Base-by-base conservation (phyloP, 257 asterid species). In the Nicotiana otophora region DNA sequence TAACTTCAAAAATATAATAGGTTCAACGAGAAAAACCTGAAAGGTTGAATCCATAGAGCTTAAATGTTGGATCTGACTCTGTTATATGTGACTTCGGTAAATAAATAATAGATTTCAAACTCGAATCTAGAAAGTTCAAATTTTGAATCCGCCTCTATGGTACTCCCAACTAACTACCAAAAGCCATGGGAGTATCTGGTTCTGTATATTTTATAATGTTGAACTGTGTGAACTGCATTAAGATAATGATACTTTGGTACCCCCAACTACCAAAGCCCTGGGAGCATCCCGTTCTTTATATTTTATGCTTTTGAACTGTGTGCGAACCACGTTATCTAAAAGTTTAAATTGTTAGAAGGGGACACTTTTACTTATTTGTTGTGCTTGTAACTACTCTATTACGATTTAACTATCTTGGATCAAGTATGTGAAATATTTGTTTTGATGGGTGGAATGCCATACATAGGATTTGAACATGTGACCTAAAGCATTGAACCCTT, bases 381-480 rank as follows among this genome's bases (percentile, higher is more conserved):
- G 20, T 39, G 34, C n/a, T 39, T 70, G 36, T 31, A 20, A 42
- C 36, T 0, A 2, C 58, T 5, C 34, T 70, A 4, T 70, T 54
- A 20, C 0, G 1, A 42, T 70, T 70, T 39, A 39, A 42, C n/a
- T 42, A 19, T 42, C 60, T 70, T 42, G 78, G 60, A 70, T 70
- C 60, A 70, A n/a, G 78, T 6, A 70, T 70, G 78, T 70, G 78
- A 70, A 70, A 42, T 2, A 36, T 67, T 39, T 36, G 77, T 69
- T 68, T 68, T 19, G 31, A 1, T 36, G 54, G 30, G 31, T 36
- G 31, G 11, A 42, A 19, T 68, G 23, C 19, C 30, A 68, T 68
- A 34, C 26, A 68, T 68, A 68, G n/a, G 0, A 68, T 68, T 4
- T 68, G 55, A 36, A 36, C 77, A 28, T 69, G 11, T n/a, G 77